Percentiles rank a stretch among this genome's conserved stretches.
Conservation (phyloP, 78 protist species). For the Dictyostelium discoideum region dicty_2.7 NC_007090.3:4342501-4343000, state of each 20-base stretch:
- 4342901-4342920: no score
- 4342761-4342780: neutral
- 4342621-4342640: neutral
- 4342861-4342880: neutral
- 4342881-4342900: no score
- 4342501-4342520: neutral
- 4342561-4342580: neutral
- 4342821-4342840: neutral
- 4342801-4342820: neutral
- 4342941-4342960: neutral
- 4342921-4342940: no score
- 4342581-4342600: neutral
- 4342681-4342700: neutral
- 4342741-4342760: neutral
- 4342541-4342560: neutral
- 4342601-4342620: neutral
- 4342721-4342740: neutral
- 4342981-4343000: neutral
- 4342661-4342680: neutral
- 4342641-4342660: neutral
- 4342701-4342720: neutral
- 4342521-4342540: neutral
- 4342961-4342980: no score
- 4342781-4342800: neutral
- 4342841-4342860: conserved; percentile 10